Evolutionary conservation across 2,329 filamentous ascomycete species (phyloP), one percentile per base, ranked within the genome.

Genomic region (Colletotrichum lupini): DNA sequence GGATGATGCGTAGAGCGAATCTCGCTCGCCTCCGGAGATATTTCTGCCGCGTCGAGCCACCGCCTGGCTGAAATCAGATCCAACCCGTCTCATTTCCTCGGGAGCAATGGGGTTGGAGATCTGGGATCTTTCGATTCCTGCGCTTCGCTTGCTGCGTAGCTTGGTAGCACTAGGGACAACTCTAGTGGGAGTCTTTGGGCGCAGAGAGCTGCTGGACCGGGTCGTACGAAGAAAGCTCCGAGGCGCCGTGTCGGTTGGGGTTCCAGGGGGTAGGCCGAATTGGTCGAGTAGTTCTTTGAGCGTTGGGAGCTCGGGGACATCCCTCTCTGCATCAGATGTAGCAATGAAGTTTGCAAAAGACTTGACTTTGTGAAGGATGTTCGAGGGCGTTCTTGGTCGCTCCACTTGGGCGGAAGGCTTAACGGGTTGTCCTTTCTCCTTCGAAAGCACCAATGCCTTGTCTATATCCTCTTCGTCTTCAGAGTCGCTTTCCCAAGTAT

Each of bases 281-380:
- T 73, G 71, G 37, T 71, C 67, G 11, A 73, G 56, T 1, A 71
- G 52, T 19, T 73, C 71, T 42, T 66, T 55, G 26, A 73, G 67
- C 5, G 55, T 52, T 1, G 71, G 71, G 6, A 73, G 67, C 61
- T 73, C 61, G 3, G 67, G 71, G 14, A 60, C 49, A 1, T 72
- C 68, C 58, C 64, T 72, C 30, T 72, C 72, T 24, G 61, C 24
- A 5, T 72, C 68, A 5, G 35, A 46, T 14, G 53, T 62, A 4
- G 62, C 52, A 32, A 63, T 53, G 26, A 70, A 67, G 42, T 59
- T 70, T 49, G 73, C 69, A 24, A 75, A 70, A 2, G 74, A 73
- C 66, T 70, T 76, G 49, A 75, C 73, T 24, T 71, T 76, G 53
- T 63, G 49, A 7, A 75, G 61, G 16, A 73, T 63, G 55, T 66